phyloP scores from a whole-genome alignment of 1,284 basidiomycete species.

The Schizophyllum amplum region DNA sequence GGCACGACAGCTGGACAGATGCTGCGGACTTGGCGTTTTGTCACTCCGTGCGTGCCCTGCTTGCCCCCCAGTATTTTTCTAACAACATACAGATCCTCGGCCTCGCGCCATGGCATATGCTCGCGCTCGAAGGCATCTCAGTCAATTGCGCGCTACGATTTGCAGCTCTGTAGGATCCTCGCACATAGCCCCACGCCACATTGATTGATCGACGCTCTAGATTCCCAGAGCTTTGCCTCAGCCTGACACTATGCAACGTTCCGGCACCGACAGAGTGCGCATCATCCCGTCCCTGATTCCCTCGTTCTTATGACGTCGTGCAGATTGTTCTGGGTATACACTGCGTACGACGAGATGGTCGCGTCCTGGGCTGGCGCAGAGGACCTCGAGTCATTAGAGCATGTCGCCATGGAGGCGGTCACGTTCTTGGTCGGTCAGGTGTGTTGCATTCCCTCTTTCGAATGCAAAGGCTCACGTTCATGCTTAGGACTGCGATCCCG shows the following conservation, averaged over 20 bases:
- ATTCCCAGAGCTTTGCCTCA: constrained; percentile 65
- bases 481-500: constrained; percentile 39
- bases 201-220: constrained; percentile 22
- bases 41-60: constrained; percentile 39
- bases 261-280: constrained; percentile 61
- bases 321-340: constrained; percentile 51
- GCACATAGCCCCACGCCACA: background rate
- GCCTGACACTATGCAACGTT: constrained; percentile 60
- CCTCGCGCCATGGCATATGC: constrained; percentile 59
- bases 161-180: constrained; percentile 41
- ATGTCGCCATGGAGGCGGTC: constrained; percentile 50
- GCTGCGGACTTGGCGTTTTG: constrained; percentile 66
- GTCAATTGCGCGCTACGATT: constrained; percentile 51
- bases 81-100: constrained; percentile 39
- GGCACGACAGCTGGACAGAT: constrained; percentile 66
- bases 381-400: constrained; percentile 61
- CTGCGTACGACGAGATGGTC: constrained; percentile 53
- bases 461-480: background rate
- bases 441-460: constrained; percentile 12
- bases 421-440: constrained; percentile 47
- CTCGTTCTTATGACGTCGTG: constrained; percentile 1
- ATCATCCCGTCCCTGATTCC: background rate
- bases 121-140: constrained; percentile 52
- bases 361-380: constrained; percentile 57
- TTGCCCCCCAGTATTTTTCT: background rate